Base-by-base conservation (phyloP, 139 green algal species). In the Ettlia oleoabundans region DNA sequence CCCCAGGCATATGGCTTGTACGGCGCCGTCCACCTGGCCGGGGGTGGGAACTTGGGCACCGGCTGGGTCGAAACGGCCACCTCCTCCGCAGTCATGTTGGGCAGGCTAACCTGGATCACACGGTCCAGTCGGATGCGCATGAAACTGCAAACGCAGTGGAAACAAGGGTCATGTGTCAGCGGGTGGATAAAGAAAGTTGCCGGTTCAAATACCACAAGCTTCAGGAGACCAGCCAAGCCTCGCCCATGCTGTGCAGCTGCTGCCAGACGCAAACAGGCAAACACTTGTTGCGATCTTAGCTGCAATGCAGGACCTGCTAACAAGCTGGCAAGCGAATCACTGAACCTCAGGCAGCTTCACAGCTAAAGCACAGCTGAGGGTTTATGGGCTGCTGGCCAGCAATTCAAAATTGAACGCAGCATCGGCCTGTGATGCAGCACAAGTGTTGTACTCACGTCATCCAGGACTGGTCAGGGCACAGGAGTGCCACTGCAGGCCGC, bases 91-190 rank as follows among this genome's bases (percentile, higher is more conserved):
- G 78, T 65, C 76, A 95, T 81, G 9, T 84, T 73, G 3, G 78
- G 86, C 52, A 98, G 82, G 58, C 96, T 89, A 41, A 96, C 73
- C 63, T 91, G 85, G 68, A 98, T 84, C 61, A 97, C 94, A 38
- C 94, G 91, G 90, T 98, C 95, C 70, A 98, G 81, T 58, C 95
- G 91, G 79, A 97, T 88, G 91, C 96, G 97, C 94, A 98, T 97
- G 91, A 97, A 98, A 30, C 94, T 98, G 91, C 32, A 72, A 24
- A 24, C 3, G 33, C 3, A 24, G 33, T 19, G 33, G 28, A 7
- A 21, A n/a, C 1, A 26, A 72, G 42, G 73, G 19, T 3, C 18
- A 13, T 22, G 35, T 22, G 42, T 15, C 24, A 30, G 43, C 2
- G 37, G 37, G 22, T 9, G 52, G 3, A 24, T 21, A 3, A 51